Percentiles rank a stretch among this genome's conserved stretches.
phyloP scores from a whole-genome alignment of 768 basidiomycete species.

The Flagelloscypha sp. region DNA sequence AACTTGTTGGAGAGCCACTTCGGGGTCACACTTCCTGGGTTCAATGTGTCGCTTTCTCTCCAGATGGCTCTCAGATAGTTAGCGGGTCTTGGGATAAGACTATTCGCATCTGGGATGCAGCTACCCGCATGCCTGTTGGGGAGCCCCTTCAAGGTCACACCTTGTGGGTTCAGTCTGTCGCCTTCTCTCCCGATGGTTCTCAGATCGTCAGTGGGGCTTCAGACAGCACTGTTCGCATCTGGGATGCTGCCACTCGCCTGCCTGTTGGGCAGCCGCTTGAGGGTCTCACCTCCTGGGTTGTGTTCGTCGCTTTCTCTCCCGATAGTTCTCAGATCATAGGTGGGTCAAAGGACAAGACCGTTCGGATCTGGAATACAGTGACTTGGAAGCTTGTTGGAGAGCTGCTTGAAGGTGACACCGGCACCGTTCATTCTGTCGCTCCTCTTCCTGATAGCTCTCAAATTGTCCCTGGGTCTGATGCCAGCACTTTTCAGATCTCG shows the following conservation, averaged over 20 bases:
- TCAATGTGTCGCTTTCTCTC: slow-evolving; percentile 2
- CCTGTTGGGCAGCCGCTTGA: slow-evolving; percentile 1
- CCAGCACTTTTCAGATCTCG: too few relatives aligned
- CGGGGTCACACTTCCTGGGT: slow-evolving; percentile 4
- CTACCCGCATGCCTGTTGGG: not conserved
- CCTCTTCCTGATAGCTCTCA: too few relatives aligned
- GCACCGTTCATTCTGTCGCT: too few relatives aligned
- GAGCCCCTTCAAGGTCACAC: slow-evolving; percentile 5
- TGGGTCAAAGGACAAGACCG: too few relatives aligned
- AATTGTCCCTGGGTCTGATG: too few relatives aligned
- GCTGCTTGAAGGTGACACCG: too few relatives aligned
- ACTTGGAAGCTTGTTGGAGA: too few relatives aligned
- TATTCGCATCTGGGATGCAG: slow-evolving; percentile 12
- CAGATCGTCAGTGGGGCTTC: slow-evolving; percentile 13
- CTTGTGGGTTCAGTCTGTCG: slow-evolving; percentile 6
- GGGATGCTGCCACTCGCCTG: slow-evolving; percentile 7
- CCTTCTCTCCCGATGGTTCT: slow-evolving; percentile 14
- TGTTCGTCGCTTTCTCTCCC: slow-evolving; percentile 12
- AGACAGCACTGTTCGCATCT: slow-evolving; percentile 12
- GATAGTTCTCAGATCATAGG: slow-evolving; percentile 11
- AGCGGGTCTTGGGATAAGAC: slow-evolving; percentile 13
- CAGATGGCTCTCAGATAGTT: slow-evolving; percentile 10
- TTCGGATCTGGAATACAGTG: too few relatives aligned
- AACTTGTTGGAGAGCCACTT: not conserved
- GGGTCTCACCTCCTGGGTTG: slow-evolving; percentile 6